phyloP scores from a whole-genome alignment of 495 filamentous ascomycete species.

The Trichoderma parareesei region DNA sequence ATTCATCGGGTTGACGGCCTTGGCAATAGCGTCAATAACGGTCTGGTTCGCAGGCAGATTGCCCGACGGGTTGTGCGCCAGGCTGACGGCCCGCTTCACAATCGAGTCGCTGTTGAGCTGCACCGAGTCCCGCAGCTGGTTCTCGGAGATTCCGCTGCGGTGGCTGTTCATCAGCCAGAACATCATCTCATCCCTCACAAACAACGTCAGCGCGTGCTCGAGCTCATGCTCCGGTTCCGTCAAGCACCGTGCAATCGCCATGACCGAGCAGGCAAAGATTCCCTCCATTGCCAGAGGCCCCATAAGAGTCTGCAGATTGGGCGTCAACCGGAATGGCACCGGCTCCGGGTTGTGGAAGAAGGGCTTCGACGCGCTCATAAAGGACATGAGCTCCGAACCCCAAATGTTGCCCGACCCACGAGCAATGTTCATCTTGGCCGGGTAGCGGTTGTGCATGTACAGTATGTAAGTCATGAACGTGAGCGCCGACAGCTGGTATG shows the following conservation, averaged over 20 bases:
- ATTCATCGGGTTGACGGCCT: slow-evolving; percentile 78
- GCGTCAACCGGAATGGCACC: slow-evolving; percentile 94
- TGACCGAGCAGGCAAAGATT: slow-evolving; percentile 82
- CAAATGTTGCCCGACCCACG: slow-evolving; percentile 87
- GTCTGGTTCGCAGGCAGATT: slow-evolving; percentile 92
- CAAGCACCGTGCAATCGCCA: slow-evolving; percentile 91
- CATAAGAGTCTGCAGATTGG: slow-evolving; percentile 91
- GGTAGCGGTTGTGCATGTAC: slow-evolving; percentile 88
- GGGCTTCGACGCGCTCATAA: slow-evolving; percentile 69
- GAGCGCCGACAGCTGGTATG: slow-evolving; percentile 90
- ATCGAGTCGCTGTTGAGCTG: slow-evolving; percentile 82
- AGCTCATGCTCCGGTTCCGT: slow-evolving; percentile 88
- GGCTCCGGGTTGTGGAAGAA: slow-evolving; percentile 91
- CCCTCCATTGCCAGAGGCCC: slow-evolving; percentile 93
- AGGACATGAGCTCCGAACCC: slow-evolving; percentile 86
- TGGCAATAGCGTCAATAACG: slow-evolving; percentile 80
- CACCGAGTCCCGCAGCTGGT: slow-evolving; percentile 75
- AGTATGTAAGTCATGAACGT: slow-evolving; percentile 99
- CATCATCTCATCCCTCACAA: slow-evolving; percentile 95
- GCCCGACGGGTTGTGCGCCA: slow-evolving; percentile 56
- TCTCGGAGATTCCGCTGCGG: slow-evolving; percentile 52
- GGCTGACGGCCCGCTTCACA: slow-evolving; percentile 75
- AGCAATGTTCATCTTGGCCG: slow-evolving; percentile 88
- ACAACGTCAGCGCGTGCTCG: slow-evolving; percentile 85
- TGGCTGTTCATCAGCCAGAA: slow-evolving; percentile 90